Evolutionary conservation across 371 early-diverging fungal genomes (phyloP).

Genomic region (Apophysomyces variabilis): DNA sequence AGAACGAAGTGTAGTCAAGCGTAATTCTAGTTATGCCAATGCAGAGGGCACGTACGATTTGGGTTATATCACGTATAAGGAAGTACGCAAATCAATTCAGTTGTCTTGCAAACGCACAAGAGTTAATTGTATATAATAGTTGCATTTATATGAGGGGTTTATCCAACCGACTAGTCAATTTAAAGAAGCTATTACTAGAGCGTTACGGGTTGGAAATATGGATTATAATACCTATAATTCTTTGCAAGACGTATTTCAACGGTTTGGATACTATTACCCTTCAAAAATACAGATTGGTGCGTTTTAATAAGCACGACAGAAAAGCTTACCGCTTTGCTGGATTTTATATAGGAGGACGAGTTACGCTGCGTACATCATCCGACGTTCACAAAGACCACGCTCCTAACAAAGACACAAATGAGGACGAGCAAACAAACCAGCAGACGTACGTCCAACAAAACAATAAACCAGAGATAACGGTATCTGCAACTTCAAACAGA

Average conservation of each 20-base stretch:
- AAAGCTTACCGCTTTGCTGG: not conserved
- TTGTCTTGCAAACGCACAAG: not conserved
- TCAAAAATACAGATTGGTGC: not conserved
- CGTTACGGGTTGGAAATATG: not conserved
- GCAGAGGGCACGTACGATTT: not conserved
- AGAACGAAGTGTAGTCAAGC: not conserved
- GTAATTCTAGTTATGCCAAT: not conserved
- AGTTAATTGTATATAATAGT: not conserved
- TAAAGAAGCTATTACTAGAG: not conserved
- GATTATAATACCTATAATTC: not conserved
- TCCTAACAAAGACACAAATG: not conserved
- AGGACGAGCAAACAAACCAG: not conserved
- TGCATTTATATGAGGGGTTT: not conserved
- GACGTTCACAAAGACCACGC: not conserved
- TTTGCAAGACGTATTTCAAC: not conserved
- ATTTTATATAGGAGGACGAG: not conserved
- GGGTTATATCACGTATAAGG: not conserved
- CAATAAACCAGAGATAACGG: not conserved
- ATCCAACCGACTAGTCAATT: not conserved
- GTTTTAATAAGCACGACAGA: not conserved
- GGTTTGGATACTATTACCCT: constrained; percentile 2
- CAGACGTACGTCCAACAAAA: not conserved
- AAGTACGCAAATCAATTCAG: not conserved
- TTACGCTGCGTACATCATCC: not conserved
- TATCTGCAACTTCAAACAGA: not conserved